Evolutionary conservation across 2,329 filamentous ascomycete species (phyloP), one percentile per base, ranked within the genome.

Genomic region (Nemania bipapillata): DNA sequence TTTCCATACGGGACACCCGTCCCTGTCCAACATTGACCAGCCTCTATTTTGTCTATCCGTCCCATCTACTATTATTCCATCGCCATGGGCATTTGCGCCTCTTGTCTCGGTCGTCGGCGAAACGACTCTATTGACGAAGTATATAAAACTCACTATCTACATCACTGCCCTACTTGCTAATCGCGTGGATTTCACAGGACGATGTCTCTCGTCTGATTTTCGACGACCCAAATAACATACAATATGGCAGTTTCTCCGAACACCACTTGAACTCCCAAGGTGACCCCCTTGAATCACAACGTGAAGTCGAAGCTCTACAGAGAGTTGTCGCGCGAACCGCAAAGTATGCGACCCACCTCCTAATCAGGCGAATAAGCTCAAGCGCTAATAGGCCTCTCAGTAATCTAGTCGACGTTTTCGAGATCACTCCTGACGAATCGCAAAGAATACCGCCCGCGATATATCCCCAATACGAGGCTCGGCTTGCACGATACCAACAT

Each of bases 391-490:
- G 78, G n/a, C 30, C 35, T 54, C 70, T 57, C 75, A 91, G 89
- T 74, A 89, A 90, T 74, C 87, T 91, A 80, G 88, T 91, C 68
- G 89, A 91, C 76, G 87, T 91, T 54, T 90, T 90, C 79, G 88
- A 90, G 70, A 89, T 90, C 75, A 84, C 86, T 40, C 86, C 87
- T 24, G 84, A 86, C 66, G 84, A 84, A 66, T 69, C 76, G 17
- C 76, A 78, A 53, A 76, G 75, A 52, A 67, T 74, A 32, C 77
- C 77, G n/a, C 74, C 76, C 1, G 63, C 72, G 32, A 64, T 78
- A 52, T 75, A 78, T 35, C 82, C 85, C 59, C 85, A 84, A 55
- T 87, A 89, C 75, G 86, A 88, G 69, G 82, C 85, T 53, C 84
- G 85, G 65, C 78, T 87, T 26, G 82, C 86, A 57, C 86, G 86